Conservation (phyloP, 352 stramenopile species). For the Globisporangium ultimum region DNA sequence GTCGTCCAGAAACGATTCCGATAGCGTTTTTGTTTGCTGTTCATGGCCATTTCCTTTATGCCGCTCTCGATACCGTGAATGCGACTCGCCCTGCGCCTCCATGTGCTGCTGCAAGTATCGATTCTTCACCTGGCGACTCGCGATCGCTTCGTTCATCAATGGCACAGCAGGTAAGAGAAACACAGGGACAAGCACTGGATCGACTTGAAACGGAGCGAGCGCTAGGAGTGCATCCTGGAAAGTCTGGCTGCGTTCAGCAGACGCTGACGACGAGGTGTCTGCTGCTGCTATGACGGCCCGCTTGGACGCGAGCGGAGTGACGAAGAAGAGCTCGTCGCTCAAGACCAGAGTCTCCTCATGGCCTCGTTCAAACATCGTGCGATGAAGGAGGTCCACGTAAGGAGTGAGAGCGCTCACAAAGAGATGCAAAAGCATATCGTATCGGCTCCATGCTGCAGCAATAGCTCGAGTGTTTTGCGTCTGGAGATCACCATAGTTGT, state of each 20-base stretch:
- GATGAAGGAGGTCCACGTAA: conserved; percentile 50
- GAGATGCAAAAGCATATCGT: conserved; percentile 40
- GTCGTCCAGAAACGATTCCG: conserved; percentile 9
- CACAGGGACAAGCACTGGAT: conserved; percentile 27
- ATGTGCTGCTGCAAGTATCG: conserved; percentile 40
- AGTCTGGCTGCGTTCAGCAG: conserved; percentile 9
- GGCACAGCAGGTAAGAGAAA: conserved; percentile 38
- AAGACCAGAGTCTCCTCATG: conserved; percentile 36
- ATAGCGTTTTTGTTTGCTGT: neutral
- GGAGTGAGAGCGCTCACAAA: conserved; percentile 41
- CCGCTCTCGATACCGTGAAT: neutral
- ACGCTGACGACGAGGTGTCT: neutral
- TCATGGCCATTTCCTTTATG: no score
- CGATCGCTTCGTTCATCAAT: conserved; percentile 43
- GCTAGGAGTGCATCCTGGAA: conserved; percentile 38
- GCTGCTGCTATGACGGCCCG: conserved; percentile 5
- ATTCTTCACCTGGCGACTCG: conserved; percentile 66
- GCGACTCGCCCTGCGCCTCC: neutral
- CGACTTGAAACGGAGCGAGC: conserved; percentile 45
- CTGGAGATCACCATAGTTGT: no score
- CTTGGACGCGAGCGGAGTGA: conserved; percentile 6
- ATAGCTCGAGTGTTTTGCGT: neutral
- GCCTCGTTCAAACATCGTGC: conserved; percentile 43
- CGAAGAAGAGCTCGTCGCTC: conserved; percentile 57
- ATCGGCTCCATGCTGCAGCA: conserved; percentile 24